phyloP scores from a whole-genome alignment of 176 grass and related monocot genomes.

The Phyllostachys edulis region DNA sequence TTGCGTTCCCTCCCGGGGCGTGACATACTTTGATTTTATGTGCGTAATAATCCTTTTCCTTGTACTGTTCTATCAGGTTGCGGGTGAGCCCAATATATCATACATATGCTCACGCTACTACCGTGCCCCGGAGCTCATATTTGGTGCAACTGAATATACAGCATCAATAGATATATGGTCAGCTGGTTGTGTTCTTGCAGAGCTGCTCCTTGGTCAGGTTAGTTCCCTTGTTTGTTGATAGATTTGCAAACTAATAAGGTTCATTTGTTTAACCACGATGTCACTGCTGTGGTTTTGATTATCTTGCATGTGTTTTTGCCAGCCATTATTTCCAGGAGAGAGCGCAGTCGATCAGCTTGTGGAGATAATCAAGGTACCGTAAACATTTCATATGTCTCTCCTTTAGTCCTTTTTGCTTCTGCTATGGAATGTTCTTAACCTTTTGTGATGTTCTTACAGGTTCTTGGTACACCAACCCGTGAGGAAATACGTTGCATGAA shows the following conservation, averaged over 20 bases:
- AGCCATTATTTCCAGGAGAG: constrained; percentile 89
- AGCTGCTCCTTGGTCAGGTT: constrained; percentile 74
- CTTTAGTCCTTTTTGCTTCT: neutral
- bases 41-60: neutral
- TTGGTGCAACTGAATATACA: constrained; percentile 66
- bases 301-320: constrained; percentile 33
- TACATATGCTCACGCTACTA: constrained; percentile 77
- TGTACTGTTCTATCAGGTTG: constrained; percentile 16
- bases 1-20: too few species aligned
- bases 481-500: constrained; percentile 99
- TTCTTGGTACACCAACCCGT: constrained; percentile 95
- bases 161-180: constrained; percentile 76
- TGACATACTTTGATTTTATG: neutral
- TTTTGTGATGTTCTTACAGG: constrained; percentile 38
- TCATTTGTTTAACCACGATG: neutral
- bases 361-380: constrained; percentile 85
- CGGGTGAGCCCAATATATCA: constrained; percentile 63
- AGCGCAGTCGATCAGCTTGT: constrained; percentile 84
- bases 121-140: constrained; percentile 69
- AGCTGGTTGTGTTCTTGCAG: constrained; percentile 68
- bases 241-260: neutral
- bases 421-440: neutral
- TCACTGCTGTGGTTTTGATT: constrained; percentile 14
- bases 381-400: neutral
- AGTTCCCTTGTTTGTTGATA: constrained; percentile 14